These are phyloP conservation scores for Solanum hybrid DNA, from an alignment of 305 asterid species.

Conservation along the genomic window DNA sequence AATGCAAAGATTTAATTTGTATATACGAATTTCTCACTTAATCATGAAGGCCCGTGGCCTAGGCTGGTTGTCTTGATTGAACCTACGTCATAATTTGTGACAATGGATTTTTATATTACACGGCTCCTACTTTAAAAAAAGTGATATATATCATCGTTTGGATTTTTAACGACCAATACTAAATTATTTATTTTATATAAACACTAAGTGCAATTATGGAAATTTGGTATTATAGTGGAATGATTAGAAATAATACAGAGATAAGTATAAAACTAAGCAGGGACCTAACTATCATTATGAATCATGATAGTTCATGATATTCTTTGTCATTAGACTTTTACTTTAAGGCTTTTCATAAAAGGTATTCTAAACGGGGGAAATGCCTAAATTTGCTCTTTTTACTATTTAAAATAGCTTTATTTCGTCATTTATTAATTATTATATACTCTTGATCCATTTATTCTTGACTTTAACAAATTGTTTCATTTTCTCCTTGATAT, in stretches of 20 bases:
- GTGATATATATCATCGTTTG: not conserved
- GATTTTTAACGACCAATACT: not conserved
- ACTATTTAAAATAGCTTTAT: not conserved
- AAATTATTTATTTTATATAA: not conserved
- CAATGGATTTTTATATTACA: not conserved
- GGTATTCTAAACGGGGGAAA: not conserved
- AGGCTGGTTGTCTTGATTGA: not conserved
- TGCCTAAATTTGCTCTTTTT: not conserved
- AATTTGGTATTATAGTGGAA: not conserved
- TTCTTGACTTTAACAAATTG: not conserved
- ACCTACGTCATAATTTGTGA: slow-evolving; percentile 33
- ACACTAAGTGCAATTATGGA: not conserved
- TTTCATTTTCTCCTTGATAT: not conserved
- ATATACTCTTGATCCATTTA: not conserved
- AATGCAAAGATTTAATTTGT: not conserved
- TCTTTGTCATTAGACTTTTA: not conserved
- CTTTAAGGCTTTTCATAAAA: not conserved
- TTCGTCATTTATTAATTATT: not conserved
- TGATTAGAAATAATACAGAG: not conserved
- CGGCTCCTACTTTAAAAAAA: not conserved
- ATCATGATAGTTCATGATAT: not conserved
- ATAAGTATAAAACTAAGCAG: not conserved
- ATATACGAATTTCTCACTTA: not conserved
- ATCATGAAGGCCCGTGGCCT: not conserved
- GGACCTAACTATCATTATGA: not conserved